Conservation (phyloP, 2,329 filamentous ascomycete genomes). For the Venturia aucupariae region DNA sequence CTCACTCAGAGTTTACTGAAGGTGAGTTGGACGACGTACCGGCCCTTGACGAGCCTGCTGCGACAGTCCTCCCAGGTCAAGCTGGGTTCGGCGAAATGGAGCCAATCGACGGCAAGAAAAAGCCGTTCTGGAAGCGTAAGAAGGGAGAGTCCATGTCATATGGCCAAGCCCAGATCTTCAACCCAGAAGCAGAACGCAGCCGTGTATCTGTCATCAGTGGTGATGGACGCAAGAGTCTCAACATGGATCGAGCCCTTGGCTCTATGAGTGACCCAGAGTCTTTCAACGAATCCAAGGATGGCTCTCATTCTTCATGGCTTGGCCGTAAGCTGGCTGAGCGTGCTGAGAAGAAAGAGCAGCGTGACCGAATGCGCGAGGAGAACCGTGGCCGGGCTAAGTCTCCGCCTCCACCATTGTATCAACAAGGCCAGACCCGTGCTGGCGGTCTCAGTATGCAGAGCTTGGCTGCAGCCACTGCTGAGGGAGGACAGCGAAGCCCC, state of each 20-base stretch:
- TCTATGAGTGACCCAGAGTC: conserved; percentile 11
- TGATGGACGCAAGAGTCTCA: conserved; percentile 13
- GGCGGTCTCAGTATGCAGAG: conserved; percentile 4
- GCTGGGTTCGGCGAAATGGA: conserved; percentile 2
- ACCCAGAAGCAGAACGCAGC: conserved; percentile 9
- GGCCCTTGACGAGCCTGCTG: conserved; percentile 1
- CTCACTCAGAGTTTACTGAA: conserved; percentile 12
- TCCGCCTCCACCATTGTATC: neutral
- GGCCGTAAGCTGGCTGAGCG: conserved; percentile 11
- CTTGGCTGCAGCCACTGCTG: conserved; percentile 8
- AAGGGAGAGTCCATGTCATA: conserved; percentile 12
- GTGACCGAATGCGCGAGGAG: conserved; percentile 5
- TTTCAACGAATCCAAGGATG: conserved; percentile 2
- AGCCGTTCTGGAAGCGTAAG: conserved; percentile 12
- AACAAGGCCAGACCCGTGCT: conserved; percentile 1
- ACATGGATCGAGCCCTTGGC: conserved; percentile 2
- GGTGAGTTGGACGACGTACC: conserved; percentile 12
- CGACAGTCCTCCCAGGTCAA: neutral
- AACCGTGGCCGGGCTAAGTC: neutral
- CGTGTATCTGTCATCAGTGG: conserved; percentile 12
- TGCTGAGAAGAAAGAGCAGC: conserved; percentile 13
- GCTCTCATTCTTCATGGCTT: neutral
- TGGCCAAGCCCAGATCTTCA: neutral
- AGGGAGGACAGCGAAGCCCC: neutral
- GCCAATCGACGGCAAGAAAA: neutral